A percentile compares a stretch with the other conserved stretches of the same genome.
Evolutionary conservation across 148 eudicot genomes (phyloP).

Genomic region (Nepenthes gracilis): DNA sequence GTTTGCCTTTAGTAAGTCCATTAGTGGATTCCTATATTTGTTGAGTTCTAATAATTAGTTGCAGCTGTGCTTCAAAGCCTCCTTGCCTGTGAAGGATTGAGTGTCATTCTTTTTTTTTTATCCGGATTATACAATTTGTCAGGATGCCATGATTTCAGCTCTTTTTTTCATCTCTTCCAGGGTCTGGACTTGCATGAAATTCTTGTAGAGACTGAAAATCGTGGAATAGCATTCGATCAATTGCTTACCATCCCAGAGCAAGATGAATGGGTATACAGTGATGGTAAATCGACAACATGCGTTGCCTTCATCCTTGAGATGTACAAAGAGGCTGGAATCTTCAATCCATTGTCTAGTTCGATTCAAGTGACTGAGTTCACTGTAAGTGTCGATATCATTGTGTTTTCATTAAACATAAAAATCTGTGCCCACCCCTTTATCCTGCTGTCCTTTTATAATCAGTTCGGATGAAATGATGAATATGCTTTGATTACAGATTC

Average conservation of each 20-base stretch:
- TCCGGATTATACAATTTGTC: too few species aligned
- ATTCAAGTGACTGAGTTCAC: slow-evolving; percentile 99
- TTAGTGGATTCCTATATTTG: too few species aligned
- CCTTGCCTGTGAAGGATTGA: too few species aligned
- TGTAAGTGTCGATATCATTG: slow-evolving; percentile 30
- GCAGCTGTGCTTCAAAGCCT: too few species aligned
- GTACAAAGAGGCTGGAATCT: slow-evolving; percentile 95
- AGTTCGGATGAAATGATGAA: not conserved
- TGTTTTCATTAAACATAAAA: not conserved
- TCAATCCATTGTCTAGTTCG: slow-evolving; percentile 57
- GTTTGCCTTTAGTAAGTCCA: too few species aligned
- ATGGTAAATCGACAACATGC: slow-evolving; percentile 94
- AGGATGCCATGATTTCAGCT: slow-evolving; percentile 2
- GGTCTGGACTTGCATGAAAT: slow-evolving; percentile 74
- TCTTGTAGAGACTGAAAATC: slow-evolving; percentile 67
- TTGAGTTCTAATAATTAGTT: too few species aligned
- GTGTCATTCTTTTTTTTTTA: too few species aligned
- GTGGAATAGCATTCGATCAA: slow-evolving; percentile 76
- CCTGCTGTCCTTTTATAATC: not conserved
- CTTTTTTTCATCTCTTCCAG: slow-evolving; percentile 17
- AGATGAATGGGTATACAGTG: slow-evolving; percentile 95
- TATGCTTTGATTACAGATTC: slow-evolving; percentile 43
- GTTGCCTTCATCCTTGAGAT: slow-evolving; percentile 91
- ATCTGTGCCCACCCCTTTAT: not conserved
- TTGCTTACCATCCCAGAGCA: slow-evolving; percentile 88